A percentile compares a stretch with the other conserved stretches of the same genome.
Evolutionary conservation across 2,329 filamentous ascomycete genomes (phyloP).

Genomic region (Beauveria pseudobassiana): DNA sequence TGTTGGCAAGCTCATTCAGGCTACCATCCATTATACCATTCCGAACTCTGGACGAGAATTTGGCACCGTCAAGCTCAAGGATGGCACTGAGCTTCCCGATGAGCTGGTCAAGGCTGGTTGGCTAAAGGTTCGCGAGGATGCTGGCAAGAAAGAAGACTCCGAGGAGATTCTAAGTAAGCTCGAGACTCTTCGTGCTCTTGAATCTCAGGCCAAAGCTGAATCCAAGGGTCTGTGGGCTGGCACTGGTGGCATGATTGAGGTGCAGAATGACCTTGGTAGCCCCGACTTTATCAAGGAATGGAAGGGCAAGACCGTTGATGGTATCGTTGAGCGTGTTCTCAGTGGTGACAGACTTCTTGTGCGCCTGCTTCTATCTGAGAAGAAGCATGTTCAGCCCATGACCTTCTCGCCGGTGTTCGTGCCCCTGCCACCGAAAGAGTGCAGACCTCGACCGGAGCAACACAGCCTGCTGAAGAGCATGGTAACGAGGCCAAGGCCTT

Average conservation of each 20-base stretch:
- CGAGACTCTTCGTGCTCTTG: slow-evolving; percentile 68
- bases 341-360: slow-evolving; percentile 86
- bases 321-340: slow-evolving; percentile 83
- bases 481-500: slow-evolving; percentile 85
- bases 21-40: slow-evolving; percentile 79
- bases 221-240: slow-evolving; percentile 75
- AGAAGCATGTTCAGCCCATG: slow-evolving; percentile 83
- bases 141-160: slow-evolving; percentile 81
- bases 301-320: slow-evolving; percentile 80
- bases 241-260: slow-evolving; percentile 60
- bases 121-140: slow-evolving; percentile 90
- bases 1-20: slow-evolving; percentile 82
- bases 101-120: slow-evolving; percentile 80
- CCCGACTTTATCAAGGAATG: slow-evolving; percentile 72
- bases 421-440: slow-evolving; percentile 83
- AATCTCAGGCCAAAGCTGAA: slow-evolving; percentile 70
- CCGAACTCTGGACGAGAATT: slow-evolving; percentile 84
- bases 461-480: slow-evolving; percentile 78
- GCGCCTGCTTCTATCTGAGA: slow-evolving; percentile 70
- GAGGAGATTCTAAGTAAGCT: slow-evolving; percentile 66
- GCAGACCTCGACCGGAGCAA: slow-evolving; percentile 68
- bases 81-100: slow-evolving; percentile 73
- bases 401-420: slow-evolving; percentile 84
- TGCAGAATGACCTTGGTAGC: slow-evolving; percentile 73
- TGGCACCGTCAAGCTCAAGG: slow-evolving; percentile 68